Percentiles rank a stretch among this genome's conserved stretches.
Conservation (phyloP, 2,329 filamentous ascomycete species). For the Fusarium phyllophilum region DNA sequence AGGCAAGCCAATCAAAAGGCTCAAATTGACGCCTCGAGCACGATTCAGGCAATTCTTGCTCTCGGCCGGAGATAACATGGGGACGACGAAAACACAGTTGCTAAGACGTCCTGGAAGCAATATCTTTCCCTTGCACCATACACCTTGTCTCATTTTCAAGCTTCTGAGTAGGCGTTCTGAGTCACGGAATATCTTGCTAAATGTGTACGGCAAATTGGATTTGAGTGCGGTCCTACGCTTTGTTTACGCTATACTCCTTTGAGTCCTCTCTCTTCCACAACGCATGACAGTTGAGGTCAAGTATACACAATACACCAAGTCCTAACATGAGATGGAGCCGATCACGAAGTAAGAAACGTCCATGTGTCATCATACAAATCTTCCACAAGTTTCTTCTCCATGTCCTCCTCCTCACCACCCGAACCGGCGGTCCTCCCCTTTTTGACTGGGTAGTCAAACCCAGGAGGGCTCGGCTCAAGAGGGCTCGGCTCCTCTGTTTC, state of each 20-base stretch:
- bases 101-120: background rate
- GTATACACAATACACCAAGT: background rate
- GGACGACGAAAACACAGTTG: background rate
- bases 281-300: background rate
- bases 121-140: background rate
- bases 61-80: background rate
- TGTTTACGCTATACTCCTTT: background rate
- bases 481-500: too few relatives aligned
- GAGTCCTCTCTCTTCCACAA: background rate
- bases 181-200: background rate
- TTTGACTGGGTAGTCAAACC: background rate
- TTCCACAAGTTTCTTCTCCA: background rate
- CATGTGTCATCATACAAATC: background rate
- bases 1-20: background rate
- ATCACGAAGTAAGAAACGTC: rapidly evolving
- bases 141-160: background rate
- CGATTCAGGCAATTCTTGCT: constrained; percentile 3
- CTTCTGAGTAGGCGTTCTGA: background rate
- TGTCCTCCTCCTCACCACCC: background rate
- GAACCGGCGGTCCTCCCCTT: background rate
- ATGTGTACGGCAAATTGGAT: background rate
- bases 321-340: background rate
- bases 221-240: background rate
- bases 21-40: background rate
- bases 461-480: too few relatives aligned